Evolutionary conservation across 352 stramenopile species (phyloP), one percentile per base, ranked within the genome.

Genomic region (Phytophthora pinifolia): DNA sequence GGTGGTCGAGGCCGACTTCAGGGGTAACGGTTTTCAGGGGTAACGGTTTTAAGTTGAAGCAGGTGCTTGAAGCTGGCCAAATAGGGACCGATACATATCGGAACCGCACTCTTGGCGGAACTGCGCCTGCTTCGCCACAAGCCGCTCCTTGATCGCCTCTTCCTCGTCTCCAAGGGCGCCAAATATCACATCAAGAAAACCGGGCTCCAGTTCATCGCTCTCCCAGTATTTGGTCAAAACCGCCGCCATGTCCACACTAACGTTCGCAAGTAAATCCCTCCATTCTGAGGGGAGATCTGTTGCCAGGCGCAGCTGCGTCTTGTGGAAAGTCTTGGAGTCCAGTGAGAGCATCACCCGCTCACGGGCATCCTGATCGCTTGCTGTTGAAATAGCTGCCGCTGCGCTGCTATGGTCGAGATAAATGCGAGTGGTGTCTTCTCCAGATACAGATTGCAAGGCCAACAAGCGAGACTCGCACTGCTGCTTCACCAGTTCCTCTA

Each of bases 401-500:
- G 50, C 59, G 14, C 29, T 44, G n/a, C 10, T 51, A 47, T 50
- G 46, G 32, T 66, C 53, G 15, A 49, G 12, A 9, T 44, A 44
- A 36, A 12, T 15, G 49, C 13, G 34, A 31, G 18, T 17, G 36
- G 6, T 25, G 7, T 4, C 18, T 33, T 20, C 2, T 46, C 9
- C 31, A 17, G 34, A 38, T 12, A 53, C 49, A 31, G 32, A 34
- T 7, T 43, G 62, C 29, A 71, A 59, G 0, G 59, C 34, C 13
- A 59, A 17, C 13, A 88, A 44, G 18, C 65, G 61, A 3, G 37
- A 41, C 5, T 70, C 59, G 29, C 59, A 71, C 46, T 80, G 71
- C 30, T 66, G 60, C 42, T 74, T 75, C 4, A 92, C 39, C 38
- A 90, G 46, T 34, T 86, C 79, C 47, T 86, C 68, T 42, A 92